Evolutionary conservation across 306 rosid species (phyloP).

Genomic region (Mucuna pruriens): DNA sequence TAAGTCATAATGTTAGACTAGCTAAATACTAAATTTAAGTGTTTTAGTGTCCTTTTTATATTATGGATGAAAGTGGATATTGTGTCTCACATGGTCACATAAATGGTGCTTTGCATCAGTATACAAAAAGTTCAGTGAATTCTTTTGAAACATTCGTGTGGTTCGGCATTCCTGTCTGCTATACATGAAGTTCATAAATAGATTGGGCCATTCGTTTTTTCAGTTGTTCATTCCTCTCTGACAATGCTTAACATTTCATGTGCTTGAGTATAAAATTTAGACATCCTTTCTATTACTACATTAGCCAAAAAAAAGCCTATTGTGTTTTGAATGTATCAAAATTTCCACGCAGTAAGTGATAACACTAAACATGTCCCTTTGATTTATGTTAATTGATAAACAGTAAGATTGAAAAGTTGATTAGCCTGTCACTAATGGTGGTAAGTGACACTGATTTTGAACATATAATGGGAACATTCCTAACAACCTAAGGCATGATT

Average conservation of each 20-base stretch:
- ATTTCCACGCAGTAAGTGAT: not conserved
- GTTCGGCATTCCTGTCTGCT: slow-evolving; percentile 20
- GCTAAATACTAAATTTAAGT: slow-evolving; percentile 15
- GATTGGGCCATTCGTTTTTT: slow-evolving; percentile 18
- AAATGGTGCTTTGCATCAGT: slow-evolving; percentile 6
- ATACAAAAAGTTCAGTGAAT: not conserved
- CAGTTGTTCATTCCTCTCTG: not conserved
- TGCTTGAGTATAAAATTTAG: not conserved
- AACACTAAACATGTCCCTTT: not conserved
- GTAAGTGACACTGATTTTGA: slow-evolving; percentile 4
- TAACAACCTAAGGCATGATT: not conserved
- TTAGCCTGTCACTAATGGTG: not conserved
- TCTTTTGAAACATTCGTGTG: slow-evolving; percentile 11
- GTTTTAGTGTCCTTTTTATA: not conserved
- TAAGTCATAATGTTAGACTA: slow-evolving; percentile 5
- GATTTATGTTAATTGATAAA: slow-evolving; percentile 29
- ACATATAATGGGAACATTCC: slow-evolving; percentile 9
- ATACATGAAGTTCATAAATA: not conserved
- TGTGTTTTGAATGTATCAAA: slow-evolving; percentile 11
- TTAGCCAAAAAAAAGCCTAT: not conserved
- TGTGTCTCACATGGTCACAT: not conserved
- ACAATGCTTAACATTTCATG: not conserved
- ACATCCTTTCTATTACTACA: not conserved
- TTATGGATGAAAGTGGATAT: not conserved
- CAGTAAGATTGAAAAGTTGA: not conserved